These are phyloP conservation scores for Capronia americana DNA, from an alignment of 2,329 filamentous ascomycete species.

Conservation along the genomic window DNA sequence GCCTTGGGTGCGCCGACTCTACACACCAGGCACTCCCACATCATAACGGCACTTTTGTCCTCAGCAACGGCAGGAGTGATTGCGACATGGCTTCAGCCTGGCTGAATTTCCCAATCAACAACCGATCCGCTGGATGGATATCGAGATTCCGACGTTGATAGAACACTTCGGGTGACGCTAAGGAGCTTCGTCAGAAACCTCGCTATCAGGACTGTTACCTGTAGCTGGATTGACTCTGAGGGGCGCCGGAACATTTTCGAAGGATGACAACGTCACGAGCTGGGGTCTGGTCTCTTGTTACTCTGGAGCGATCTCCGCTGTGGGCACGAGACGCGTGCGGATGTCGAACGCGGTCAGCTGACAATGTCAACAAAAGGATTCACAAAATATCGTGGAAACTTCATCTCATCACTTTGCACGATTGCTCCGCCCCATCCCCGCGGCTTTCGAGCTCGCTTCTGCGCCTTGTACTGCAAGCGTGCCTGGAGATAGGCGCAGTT, in stretches of 20 bases:
- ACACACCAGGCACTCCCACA: conserved; percentile 8
- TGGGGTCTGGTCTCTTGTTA: neutral
- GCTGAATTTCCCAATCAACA: neutral
- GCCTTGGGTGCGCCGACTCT: neutral
- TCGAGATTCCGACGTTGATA: neutral
- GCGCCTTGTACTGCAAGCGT: conserved; percentile 23
- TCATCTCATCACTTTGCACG: neutral
- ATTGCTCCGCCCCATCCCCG: conserved; percentile 3
- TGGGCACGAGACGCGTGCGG: conserved; percentile 18
- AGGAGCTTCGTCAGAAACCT: neutral
- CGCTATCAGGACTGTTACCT: neutral
- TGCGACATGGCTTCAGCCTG: conserved; percentile 8
- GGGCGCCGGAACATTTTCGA: too few relatives aligned
- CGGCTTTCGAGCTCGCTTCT: conserved; percentile 5
- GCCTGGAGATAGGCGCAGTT: conserved; percentile 25
- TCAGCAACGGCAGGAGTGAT: neutral
- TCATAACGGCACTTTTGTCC: conserved; percentile 15
- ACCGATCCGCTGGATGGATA: neutral
- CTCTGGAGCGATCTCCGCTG: neutral
- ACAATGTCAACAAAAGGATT: conserved; percentile 18
- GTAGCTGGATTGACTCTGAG: neutral
- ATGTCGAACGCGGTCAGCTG: conserved; percentile 23
- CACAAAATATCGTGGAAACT: conserved; percentile 2
- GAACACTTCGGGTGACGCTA: neutral
- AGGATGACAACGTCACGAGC: conserved; percentile 14